These are phyloP conservation scores for Agastache rugosa DNA, from an alignment of 257 asterid genomes.

Conservation along the genomic window DNA sequence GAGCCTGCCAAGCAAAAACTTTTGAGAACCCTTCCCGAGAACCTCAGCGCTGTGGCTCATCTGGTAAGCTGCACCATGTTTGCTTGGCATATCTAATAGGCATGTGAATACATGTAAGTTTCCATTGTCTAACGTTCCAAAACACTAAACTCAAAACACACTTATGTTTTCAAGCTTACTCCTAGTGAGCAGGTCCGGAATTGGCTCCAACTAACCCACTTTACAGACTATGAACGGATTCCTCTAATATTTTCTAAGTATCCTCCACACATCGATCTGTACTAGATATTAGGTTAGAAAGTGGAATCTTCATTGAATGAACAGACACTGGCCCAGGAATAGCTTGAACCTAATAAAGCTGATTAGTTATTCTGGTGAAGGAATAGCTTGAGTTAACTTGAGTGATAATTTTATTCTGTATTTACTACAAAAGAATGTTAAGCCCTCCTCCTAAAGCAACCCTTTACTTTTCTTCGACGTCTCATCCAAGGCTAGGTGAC, in stretches of 20 bases:
- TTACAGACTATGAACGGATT: neutral
- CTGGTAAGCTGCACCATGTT: constrained; percentile 64
- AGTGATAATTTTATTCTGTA: neutral
- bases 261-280: neutral
- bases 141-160: neutral
- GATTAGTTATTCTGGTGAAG: neutral
- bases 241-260: neutral
- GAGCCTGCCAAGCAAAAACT: constrained; percentile 93
- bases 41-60: constrained; percentile 92
- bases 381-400: neutral
- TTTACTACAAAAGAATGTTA: constrained; percentile 12
- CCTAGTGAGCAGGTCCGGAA: neutral
- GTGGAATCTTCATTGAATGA: neutral
- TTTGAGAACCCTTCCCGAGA: constrained; percentile 76
- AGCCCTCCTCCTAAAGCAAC: neutral
- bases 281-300: neutral
- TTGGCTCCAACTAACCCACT: neutral
- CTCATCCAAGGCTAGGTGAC: neutral
- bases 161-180: neutral
- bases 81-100: neutral
- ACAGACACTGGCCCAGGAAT: constrained; percentile 5
- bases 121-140: neutral
- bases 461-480: neutral
- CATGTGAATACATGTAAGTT: neutral
- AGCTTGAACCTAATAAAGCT: neutral